Base-by-base conservation (phyloP, 2,329 filamentous ascomycete species). In the Mollisia scopiformis region DNA sequence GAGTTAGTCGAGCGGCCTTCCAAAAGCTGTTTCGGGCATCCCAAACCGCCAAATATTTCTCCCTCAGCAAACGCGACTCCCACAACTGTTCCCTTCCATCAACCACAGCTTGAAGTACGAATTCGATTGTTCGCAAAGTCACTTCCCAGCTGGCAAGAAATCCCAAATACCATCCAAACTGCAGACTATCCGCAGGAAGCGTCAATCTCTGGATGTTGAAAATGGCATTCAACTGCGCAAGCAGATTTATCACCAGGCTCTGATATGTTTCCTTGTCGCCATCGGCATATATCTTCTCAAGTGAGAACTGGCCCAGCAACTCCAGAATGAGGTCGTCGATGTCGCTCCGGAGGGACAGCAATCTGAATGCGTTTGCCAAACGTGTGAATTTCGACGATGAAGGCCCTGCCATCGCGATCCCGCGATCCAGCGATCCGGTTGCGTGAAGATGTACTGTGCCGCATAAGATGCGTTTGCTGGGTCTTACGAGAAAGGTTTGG, bases 71-170 rank as follows among this genome's bases (percentile, higher is more conserved):
- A 16, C 55, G 31, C 16, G 61, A 57, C 31, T 66, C 62, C 61
- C 62, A 68, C 16, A 77, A 66, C 33, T 55, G 69, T 39, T 78
- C 75, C 23, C 75, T 71, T n/a, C 73, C 72, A 37, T 78, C 76
- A 19, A 69, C 64, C 19, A 78, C 59, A 31, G 71, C 68, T 59
- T 77, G 75, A 19, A 78, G 69, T 6, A 76, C 70, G 62, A 77
- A 75, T 61, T 78, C 77, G 6, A 78, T 67, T 11, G 71, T 69
- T 21, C 77, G 71, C 52, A 76, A 57, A 11, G 74, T 73, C 43
- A 76, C 72, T 59, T 79, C 76, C 77, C 76, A 79, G 62, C 75
- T 77, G 0, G 72, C 74, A 11, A 79, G 67, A 56, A 75, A 74
- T 5, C 76, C 75, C 14, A 78, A 66, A 62, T 77, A 75, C 63